Conservation (phyloP, 768 basidiomycete genomes). For the Gelatoporia subvermispora region DNA sequence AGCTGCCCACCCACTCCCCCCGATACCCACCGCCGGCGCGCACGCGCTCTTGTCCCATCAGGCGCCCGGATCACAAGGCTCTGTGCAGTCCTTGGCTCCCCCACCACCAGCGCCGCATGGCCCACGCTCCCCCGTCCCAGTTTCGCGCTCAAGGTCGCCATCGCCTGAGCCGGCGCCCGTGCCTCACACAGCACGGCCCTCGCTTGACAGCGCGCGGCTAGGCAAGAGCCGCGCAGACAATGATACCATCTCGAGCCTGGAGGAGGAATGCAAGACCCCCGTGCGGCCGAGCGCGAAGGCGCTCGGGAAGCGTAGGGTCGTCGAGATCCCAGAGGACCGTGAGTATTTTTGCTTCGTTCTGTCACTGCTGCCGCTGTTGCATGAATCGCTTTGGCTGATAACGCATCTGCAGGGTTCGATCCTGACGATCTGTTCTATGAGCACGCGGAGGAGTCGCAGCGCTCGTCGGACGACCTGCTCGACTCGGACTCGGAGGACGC, state of each 20-base stretch:
- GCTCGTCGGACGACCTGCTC: conserved; percentile 18
- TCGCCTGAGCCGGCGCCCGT: conserved; percentile 49
- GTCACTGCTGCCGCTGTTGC: not conserved
- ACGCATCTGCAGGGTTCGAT: conserved; percentile 40
- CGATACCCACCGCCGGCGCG: conserved; percentile 24
- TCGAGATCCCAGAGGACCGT: conserved; percentile 51
- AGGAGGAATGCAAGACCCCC: conserved; percentile 32
- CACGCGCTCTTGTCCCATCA: conserved; percentile 14
- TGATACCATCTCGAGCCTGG: conserved; percentile 11
- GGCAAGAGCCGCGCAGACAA: conserved; percentile 23
- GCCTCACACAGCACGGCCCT: conserved; percentile 2
- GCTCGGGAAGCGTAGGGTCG: conserved; percentile 73
- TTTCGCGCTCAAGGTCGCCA: conserved; percentile 58
- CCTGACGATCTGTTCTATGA: conserved; percentile 54
- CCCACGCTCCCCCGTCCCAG: conserved; percentile 53
- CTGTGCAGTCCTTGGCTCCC: conserved; percentile 45
- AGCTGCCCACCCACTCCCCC: conserved; percentile 34
- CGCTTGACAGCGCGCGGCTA: not conserved
- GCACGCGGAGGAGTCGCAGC: conserved; percentile 28
- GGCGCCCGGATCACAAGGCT: conserved; percentile 18
- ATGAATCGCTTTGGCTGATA: conserved; percentile 1
- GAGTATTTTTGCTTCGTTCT: conserved; percentile 18
- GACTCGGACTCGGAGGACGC: conserved; percentile 53
- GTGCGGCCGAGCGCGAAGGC: conserved; percentile 79
- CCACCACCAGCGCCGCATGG: conserved; percentile 69